Conservation (phyloP, 2,329 filamentous ascomycete species). For the Aspergillus ochraceoroseus region DNA sequence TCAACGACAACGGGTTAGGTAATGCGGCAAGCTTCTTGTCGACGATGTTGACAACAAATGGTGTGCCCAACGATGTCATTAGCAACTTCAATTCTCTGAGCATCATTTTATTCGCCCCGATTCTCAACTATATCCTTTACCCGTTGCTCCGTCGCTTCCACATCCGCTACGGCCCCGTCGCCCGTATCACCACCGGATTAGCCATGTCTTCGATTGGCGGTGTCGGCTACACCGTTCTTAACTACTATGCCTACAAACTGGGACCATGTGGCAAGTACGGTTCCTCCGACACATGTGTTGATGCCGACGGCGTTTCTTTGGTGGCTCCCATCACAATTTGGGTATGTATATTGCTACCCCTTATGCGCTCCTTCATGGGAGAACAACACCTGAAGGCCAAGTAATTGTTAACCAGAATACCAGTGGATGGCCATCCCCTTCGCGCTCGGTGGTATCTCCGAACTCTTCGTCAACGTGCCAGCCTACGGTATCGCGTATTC, state of each 20-base stretch:
- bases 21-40: conserved; percentile 47
- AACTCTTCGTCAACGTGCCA: conserved; percentile 44
- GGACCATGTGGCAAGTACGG: conserved; percentile 9
- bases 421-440: conserved; percentile 10
- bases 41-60: conserved; percentile 48
- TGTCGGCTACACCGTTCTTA: conserved; percentile 7
- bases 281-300: conserved; percentile 3
- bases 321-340: conserved; percentile 6
- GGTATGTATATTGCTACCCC: conserved; percentile 5
- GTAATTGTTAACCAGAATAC: background rate
- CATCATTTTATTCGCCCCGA: conserved; percentile 46
- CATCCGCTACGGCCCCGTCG: conserved; percentile 48
- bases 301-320: conserved; percentile 3
- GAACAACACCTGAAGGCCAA: no score
- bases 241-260: conserved; percentile 11
- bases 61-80: conserved; percentile 50
- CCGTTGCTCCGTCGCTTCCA: conserved; percentile 41
- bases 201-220: conserved; percentile 48
- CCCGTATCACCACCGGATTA: conserved; percentile 51
- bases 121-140: conserved; percentile 50
- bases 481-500: conserved; percentile 46
- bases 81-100: conserved; percentile 50
- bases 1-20: conserved; percentile 49
- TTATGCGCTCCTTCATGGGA: no score
- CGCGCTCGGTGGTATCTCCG: conserved; percentile 34